Base-by-base conservation (phyloP, 2,329 filamentous ascomycete species). In the Talaromyces sp. region DNA sequence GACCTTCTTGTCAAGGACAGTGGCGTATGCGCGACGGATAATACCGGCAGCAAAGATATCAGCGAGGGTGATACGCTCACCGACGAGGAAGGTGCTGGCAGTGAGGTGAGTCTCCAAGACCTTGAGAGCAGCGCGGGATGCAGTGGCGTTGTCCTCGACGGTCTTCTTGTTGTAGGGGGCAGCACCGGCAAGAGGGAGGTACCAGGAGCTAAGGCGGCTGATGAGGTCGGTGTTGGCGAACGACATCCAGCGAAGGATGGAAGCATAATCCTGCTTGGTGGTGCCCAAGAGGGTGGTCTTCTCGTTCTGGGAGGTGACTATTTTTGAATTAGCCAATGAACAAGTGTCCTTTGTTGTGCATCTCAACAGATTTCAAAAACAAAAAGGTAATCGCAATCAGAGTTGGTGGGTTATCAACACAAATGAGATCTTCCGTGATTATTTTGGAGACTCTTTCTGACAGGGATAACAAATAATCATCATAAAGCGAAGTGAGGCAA, bases 221-320 rank as follows among this genome's bases (percentile, higher is more conserved):
- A 97, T 85, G 75, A 97, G 79, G 85, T 99, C 94, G 67, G 82
- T 79, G 88, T 98, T 99, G 87, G 90, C 91, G 83, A 89, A 98
- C 71, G 94, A 98, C 90, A 97, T 89, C 95, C 95, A 99, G 83
- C 91, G 92, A 79, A 99, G 86, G 82, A 99, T 99, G 73, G 93
- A 93, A 74, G 95, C 95, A 82, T 98, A 94, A 88, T 99, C 95
- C 86, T 99, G 94, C 90, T 99, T 99, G 84, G 93, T 99, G 90
- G 98, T 98, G 78, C 95, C 95, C 75, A 99, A 89, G 72, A 99
- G 93, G 73, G 93, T 96, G 75, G 95, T 99, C 90, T 98, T 98
- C 90, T 98, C 95, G 82, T 99, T 99, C 85, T 99, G 95, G 74
- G 95, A 98, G 76, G 95, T 93, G 79, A 99, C 95, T 98, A 67